phyloP scores from a whole-genome alignment of 495 filamentous ascomycete species.

The Podospora fimiseda region DNA sequence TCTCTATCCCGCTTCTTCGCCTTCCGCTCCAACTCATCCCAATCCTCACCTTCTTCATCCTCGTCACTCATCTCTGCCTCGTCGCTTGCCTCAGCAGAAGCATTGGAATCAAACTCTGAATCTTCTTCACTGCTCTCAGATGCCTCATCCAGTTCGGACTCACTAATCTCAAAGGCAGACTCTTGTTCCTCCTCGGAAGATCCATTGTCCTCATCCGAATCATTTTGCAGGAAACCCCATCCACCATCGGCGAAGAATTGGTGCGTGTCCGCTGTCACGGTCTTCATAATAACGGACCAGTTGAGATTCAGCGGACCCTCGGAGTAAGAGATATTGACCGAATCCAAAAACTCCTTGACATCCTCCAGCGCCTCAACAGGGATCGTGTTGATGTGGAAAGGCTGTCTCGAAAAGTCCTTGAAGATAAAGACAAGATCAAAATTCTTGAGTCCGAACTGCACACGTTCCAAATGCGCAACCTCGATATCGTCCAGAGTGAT shows the following conservation, averaged over 20 bases:
- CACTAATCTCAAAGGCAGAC: constrained; percentile 81
- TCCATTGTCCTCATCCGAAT: constrained; percentile 77
- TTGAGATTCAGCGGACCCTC: constrained; percentile 97
- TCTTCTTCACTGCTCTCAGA: constrained; percentile 83
- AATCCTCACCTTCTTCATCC: constrained; percentile 81
- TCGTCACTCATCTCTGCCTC: constrained; percentile 59
- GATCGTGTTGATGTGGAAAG: constrained; percentile 95
- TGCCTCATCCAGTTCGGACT: constrained; percentile 70
- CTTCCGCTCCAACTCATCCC: constrained; percentile 88
- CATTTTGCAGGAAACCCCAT: constrained; percentile 86
- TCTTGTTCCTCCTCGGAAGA: constrained; percentile 77
- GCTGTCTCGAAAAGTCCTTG: constrained; percentile 85
- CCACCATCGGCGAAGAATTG: constrained; percentile 93
- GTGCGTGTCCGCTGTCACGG: constrained; percentile 86
- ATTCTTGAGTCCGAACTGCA: constrained; percentile 98
- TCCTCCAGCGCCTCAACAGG: constrained; percentile 89
- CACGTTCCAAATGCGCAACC: constrained; percentile 90
- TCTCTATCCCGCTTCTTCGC: constrained; percentile 83
- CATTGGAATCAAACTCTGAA: constrained; percentile 87
- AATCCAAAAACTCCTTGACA: constrained; percentile 97
- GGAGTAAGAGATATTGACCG: constrained; percentile 84
- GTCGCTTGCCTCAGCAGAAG: constrained; percentile 66
- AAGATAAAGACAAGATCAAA: constrained; percentile 98
- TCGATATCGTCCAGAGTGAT: constrained; percentile 94
- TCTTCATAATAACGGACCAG: constrained; percentile 99